Evolutionary conservation across 805 yeast genomes (phyloP), one percentile per base, ranked within the genome.

Genomic region (Myxozyma nipponensis): DNA sequence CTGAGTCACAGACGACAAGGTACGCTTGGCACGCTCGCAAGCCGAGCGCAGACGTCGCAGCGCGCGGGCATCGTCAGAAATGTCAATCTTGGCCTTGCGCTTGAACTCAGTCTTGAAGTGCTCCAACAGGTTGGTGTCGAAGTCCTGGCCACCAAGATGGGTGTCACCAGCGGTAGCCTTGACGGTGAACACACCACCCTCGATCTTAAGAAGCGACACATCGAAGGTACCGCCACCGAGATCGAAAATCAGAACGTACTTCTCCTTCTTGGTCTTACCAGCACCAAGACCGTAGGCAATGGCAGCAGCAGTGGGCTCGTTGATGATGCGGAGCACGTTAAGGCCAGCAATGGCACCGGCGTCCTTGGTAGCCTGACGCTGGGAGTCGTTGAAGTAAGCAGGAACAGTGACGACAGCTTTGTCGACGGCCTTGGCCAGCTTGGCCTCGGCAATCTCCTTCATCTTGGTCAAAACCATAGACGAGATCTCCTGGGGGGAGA

Each of bases 91-190:
- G 69, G 90, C 80, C 85, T 91, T 90, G 83, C 89, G 86, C 81
- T 84, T 81, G 88, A 91, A 91, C 71, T 90, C 97, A 66, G 82
- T 79, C 77, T 83, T 82, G 83, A 91, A 91, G 80, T 82, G 87
- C 75, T 82, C 91, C 64, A 90, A 85, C 71, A 91, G 79, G 84
- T 90, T 86, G 79, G 89, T 84, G 77, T 90, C 98, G 75, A 90
- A 90, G 77, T 90, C 98, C 81, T 90, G 96, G 82, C 98, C 98
- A 82, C 98, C 98, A 77, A 90, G 84, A 77, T 90, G 98, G 65
- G 98, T 90, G 78, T 90, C 96, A 87, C 98, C 98, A 67, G 96
- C 95, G 63, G 96, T 88, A 64, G 96, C 95, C 80, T 88, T 88
- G 67, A 88, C 96, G 69, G 89, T 89, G 78, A 88, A 88, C 68